These are phyloP conservation scores for Claviceps sp. DNA, from an alignment of 2,329 filamentous ascomycete species.

Conservation along the genomic window DNA sequence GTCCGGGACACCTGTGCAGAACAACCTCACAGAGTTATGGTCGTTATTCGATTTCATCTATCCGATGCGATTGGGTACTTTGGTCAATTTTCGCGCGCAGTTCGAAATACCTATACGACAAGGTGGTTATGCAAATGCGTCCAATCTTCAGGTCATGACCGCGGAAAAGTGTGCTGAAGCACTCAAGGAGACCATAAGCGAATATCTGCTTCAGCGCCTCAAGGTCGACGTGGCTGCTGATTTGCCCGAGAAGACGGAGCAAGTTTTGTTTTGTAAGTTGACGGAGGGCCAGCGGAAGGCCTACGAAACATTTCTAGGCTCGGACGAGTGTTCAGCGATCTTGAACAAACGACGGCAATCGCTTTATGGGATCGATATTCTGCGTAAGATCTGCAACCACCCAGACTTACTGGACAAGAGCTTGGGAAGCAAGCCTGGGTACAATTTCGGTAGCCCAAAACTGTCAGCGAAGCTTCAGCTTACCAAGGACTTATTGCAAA, in stretches of 20 bases:
- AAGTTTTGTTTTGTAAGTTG: conserved; percentile 90
- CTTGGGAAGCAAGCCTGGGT: conserved; percentile 42
- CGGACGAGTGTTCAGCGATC: conserved; percentile 77
- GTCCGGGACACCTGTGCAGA: conserved; percentile 95
- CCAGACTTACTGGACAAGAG: conserved; percentile 67
- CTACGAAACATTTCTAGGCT: conserved; percentile 70
- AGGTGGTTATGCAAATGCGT: conserved; percentile 90
- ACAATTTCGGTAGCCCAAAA: conserved; percentile 62
- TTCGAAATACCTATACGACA: conserved; percentile 91
- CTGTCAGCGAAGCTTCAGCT: conserved; percentile 96
- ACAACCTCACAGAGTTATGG: conserved; percentile 90
- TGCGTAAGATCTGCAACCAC: conserved; percentile 96
- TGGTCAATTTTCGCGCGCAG: conserved; percentile 79
- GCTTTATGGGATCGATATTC: conserved; percentile 77
- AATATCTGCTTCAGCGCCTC: conserved; percentile 81
- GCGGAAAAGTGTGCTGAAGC: conserved; percentile 90
- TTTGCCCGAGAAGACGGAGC: conserved; percentile 88
- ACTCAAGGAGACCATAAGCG: conserved; percentile 83
- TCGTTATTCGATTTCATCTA: conserved; percentile 96
- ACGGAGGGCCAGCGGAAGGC: conserved; percentile 62
- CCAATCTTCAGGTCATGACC: conserved; percentile 85
- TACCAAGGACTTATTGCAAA: conserved; percentile 67
- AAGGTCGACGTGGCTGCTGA: conserved; percentile 92
- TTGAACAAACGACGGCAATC: conserved; percentile 61
- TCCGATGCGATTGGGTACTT: conserved; percentile 83